phyloP scores from a whole-genome alignment of 2,329 filamentous ascomycete species.

The Botrytis galanthina region DNA sequence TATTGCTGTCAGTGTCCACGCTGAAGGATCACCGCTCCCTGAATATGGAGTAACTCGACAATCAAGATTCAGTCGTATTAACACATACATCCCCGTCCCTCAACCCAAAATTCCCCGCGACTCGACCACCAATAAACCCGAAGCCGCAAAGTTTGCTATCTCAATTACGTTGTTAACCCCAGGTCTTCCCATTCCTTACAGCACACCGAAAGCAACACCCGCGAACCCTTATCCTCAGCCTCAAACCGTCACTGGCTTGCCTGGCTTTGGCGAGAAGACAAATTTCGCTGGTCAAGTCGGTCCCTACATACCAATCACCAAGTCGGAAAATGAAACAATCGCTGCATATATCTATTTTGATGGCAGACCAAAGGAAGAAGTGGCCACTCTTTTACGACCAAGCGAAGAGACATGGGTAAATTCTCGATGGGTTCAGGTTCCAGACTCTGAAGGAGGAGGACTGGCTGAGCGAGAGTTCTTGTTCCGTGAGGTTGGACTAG shows the following conservation, averaged over 20 bases:
- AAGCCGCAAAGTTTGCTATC: constrained; percentile 95
- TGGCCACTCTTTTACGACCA: constrained; percentile 85
- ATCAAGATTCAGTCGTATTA: constrained; percentile 86
- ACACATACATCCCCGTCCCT: constrained; percentile 94
- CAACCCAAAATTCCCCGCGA: constrained; percentile 71
- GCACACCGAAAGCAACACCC: constrained; percentile 74
- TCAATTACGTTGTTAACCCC: constrained; percentile 94
- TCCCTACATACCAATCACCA: constrained; percentile 89
- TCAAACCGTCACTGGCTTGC: constrained; percentile 73
- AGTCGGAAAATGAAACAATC: constrained; percentile 93
- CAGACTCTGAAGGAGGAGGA: constrained; percentile 85
- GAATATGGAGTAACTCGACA: constrained; percentile 96
- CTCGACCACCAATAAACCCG: constrained; percentile 67
- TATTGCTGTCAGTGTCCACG: constrained; percentile 96
- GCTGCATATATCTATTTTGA: constrained; percentile 99
- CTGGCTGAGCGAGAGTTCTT: constrained; percentile 95
- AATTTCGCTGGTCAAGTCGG: constrained; percentile 59
- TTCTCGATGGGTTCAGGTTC: constrained; percentile 93
- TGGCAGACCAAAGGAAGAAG: constrained; percentile 90
- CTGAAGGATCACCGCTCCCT: constrained; percentile 73
- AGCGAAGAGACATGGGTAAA: constrained; percentile 99
- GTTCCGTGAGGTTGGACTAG: constrained; percentile 93
- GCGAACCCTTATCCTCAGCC: constrained; percentile 78
- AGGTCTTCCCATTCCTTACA: constrained; percentile 86
- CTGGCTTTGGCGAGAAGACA: constrained; percentile 53